Evolutionary conservation across 139 green algal genomes (phyloP).

Genomic region (Bryopsis sp.): DNA sequence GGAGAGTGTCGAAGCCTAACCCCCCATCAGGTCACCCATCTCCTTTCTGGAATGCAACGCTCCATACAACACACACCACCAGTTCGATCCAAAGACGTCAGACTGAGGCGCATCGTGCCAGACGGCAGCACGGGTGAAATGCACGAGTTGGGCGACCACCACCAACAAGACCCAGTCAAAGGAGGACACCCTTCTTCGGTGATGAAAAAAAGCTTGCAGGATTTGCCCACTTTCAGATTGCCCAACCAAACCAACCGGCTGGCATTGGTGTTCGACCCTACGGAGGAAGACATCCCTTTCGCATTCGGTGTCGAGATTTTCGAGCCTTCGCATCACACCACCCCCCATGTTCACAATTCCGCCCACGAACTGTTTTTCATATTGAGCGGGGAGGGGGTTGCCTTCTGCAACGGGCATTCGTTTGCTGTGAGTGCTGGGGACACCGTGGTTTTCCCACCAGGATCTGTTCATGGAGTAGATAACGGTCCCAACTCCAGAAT

Average conservation of each 20-base stretch:
- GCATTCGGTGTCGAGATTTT: constrained; percentile 75
- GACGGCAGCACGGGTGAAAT: too few relatives aligned
- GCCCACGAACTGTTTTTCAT: constrained; percentile 85
- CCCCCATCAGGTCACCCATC: background rate
- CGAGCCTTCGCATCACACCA: constrained; percentile 51
- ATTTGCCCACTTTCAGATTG: constrained; percentile 58
- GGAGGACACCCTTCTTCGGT: too few relatives aligned
- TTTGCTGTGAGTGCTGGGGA: constrained; percentile 52
- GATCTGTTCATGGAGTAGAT: constrained; percentile 61
- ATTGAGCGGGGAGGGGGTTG: constrained; percentile 43
- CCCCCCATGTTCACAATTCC: constrained; percentile 51
- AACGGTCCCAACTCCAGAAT: constrained; percentile 35
- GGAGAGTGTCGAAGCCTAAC: background rate
- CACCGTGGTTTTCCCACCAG: constrained; percentile 63
- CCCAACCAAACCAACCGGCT: constrained; percentile 71
- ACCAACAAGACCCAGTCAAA: too few relatives aligned
- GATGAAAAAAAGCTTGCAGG: constrained; percentile 25
- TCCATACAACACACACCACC: too few relatives aligned
- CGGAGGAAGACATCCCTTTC: constrained; percentile 37
- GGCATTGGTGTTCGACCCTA: constrained; percentile 58
- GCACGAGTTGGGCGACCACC: too few relatives aligned
- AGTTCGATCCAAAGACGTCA: too few relatives aligned
- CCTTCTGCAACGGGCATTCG: constrained; percentile 42
- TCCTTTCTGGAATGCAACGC: background rate
- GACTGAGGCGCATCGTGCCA: too few relatives aligned